A percentile compares a stretch with the other conserved stretches of the same genome.
Evolutionary conservation across 495 filamentous ascomycete genomes (phyloP).

Genomic region (Chaetomidium leptoderma): DNA sequence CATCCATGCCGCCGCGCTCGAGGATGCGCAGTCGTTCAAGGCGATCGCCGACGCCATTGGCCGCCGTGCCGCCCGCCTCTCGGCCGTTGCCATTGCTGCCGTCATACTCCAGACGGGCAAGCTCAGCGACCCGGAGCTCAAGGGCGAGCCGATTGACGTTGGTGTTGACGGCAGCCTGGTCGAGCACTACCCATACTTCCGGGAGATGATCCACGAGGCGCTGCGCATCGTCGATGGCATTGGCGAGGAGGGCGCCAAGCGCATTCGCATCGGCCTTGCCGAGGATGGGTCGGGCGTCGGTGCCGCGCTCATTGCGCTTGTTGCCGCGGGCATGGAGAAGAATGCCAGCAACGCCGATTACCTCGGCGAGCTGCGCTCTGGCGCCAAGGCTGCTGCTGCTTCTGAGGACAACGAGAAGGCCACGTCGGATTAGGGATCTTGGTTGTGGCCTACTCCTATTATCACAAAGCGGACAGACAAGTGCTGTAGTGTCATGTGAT

Average conservation of each 20-base stretch:
- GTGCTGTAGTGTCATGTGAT: conserved; percentile 23
- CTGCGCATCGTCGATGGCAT: conserved; percentile 66
- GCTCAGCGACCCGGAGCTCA: conserved; percentile 43
- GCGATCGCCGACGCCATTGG: conserved; percentile 76
- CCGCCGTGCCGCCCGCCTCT: conserved; percentile 81
- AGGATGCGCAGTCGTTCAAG: conserved; percentile 81
- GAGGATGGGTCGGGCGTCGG: conserved; percentile 93
- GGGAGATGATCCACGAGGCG: conserved; percentile 69
- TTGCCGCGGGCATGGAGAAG: conserved; percentile 53
- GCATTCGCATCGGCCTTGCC: conserved; percentile 83
- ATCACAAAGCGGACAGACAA: not conserved
- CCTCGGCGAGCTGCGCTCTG: conserved; percentile 24
- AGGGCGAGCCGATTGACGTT: conserved; percentile 70
- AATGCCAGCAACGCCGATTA: conserved; percentile 19
- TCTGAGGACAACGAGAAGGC: conserved; percentile 26
- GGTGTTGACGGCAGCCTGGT: conserved; percentile 89
- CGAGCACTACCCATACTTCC: conserved; percentile 87
- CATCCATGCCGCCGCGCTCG: conserved; percentile 62
- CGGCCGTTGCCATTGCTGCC: conserved; percentile 79
- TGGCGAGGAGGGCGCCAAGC: conserved; percentile 67
- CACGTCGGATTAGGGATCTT: conserved; percentile 25
- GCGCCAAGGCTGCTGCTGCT: conserved; percentile 20
- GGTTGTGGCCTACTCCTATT: not conserved
- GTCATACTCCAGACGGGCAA: conserved; percentile 71
- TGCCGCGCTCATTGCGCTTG: conserved; percentile 83